phyloP scores from a whole-genome alignment of 2,329 filamentous ascomycete species.

The Botrytis deweyae region DNA sequence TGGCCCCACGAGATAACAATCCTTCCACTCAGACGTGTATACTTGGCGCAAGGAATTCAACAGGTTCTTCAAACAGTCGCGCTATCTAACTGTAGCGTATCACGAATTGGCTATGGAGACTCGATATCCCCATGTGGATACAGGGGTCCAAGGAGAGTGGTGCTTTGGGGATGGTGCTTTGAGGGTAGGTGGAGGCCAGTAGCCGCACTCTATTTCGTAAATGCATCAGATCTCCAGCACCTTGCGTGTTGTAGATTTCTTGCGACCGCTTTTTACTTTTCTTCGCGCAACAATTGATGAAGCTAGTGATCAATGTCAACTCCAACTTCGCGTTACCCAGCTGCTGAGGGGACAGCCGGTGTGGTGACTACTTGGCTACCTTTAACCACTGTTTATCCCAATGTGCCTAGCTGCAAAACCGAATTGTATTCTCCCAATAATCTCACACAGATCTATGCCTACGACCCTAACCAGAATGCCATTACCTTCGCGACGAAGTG shows the following conservation, averaged over 20 bases:
- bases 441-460: not conserved
- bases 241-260: not conserved
- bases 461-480: conserved; percentile 8
- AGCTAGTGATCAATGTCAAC: not conserved
- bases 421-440: not conserved
- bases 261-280: not conserved
- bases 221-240: not conserved
- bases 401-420: conserved; percentile 4
- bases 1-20: not conserved
- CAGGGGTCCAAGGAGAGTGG: not conserved
- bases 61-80: not conserved
- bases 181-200: not conserved
- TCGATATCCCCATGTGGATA: not conserved
- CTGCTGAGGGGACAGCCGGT: not conserved
- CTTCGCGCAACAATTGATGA: not conserved
- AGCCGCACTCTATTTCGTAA: not conserved
- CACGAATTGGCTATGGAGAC: not conserved
- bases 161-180: not conserved
- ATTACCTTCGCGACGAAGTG: not conserved
- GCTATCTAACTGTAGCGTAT: not conserved
- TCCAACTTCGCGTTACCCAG: conserved; percentile 12
- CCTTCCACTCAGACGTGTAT: not conserved
- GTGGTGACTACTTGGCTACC: conserved; percentile 18
- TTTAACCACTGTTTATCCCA: conserved; percentile 17
- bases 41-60: not conserved